Conservation (phyloP, 441 rosid genomes). For the Brassica hybrid region DNA sequence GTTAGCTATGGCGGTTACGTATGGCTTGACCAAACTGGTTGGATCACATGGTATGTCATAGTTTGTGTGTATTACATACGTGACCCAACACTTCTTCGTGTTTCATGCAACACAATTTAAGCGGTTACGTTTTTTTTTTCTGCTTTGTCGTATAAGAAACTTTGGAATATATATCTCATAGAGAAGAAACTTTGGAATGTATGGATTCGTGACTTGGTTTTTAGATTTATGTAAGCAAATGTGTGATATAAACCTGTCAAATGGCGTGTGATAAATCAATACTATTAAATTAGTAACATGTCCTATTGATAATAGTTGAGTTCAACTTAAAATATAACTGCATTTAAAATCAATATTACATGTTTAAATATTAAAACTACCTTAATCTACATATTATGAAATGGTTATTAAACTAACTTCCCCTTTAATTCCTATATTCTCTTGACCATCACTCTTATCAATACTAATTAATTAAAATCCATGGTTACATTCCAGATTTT, state of each 20-base stretch:
- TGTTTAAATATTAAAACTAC: too few species aligned
- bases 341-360: too few species aligned
- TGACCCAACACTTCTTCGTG: conserved; percentile 1
- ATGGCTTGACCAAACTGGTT: conserved; percentile 71
- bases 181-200: conserved; percentile 19
- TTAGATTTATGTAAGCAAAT: background rate
- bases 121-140: background rate
- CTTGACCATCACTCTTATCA: too few species aligned
- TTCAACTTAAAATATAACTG: too few species aligned
- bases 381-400: too few species aligned
- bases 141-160: conserved; percentile 7
- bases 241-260: conserved; percentile 1
- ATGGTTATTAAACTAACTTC: too few species aligned
- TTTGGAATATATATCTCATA: conserved; percentile 6
- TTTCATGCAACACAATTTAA: conserved; percentile 1
- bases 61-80: conserved; percentile 22
- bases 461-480: too few species aligned
- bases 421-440: too few species aligned
- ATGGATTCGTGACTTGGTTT: conserved; percentile 10
- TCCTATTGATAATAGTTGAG: too few species aligned
- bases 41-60: conserved; percentile 62
- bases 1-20: conserved; percentile 89
- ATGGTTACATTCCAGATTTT: too few species aligned
- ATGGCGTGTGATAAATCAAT: background rate
- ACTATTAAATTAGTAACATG: too few species aligned